phyloP scores from a whole-genome alignment of 257 asterid species.

The Rubia yunnanensis region DNA sequence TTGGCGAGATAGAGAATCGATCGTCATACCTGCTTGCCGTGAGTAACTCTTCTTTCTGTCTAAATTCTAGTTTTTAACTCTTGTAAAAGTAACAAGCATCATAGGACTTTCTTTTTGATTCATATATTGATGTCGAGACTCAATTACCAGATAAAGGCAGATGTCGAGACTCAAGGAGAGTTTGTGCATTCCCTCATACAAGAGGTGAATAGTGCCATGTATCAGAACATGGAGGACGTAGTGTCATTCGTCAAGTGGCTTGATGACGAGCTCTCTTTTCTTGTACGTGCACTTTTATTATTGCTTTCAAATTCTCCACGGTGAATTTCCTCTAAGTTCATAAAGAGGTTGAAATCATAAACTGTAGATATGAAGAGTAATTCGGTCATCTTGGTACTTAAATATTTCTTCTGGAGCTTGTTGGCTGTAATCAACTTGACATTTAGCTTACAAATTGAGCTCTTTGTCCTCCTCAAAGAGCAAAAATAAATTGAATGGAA shows the following conservation, averaged over 20 bases:
- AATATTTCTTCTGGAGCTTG: not conserved
- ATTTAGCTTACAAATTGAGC: not conserved
- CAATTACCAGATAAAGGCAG: slow-evolving; percentile 61
- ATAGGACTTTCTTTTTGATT: not conserved
- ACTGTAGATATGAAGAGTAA: not conserved
- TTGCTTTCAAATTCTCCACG: not conserved
- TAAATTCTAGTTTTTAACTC: not conserved
- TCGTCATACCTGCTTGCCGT: slow-evolving; percentile 89
- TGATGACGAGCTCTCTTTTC: slow-evolving; percentile 90
- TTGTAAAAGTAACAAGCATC: not conserved
- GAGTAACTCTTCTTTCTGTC: slow-evolving; percentile 20
- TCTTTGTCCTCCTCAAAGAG: not conserved
- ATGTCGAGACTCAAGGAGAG: slow-evolving; percentile 92
- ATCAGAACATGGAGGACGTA: slow-evolving; percentile 61
- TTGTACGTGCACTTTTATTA: slow-evolving; percentile 26
- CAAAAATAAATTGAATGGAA: not conserved
- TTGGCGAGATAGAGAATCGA: slow-evolving; percentile 82
- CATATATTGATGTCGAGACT: slow-evolving; percentile 4
- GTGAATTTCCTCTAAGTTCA: not conserved
- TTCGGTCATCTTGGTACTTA: not conserved
- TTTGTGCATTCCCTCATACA: slow-evolving; percentile 68
- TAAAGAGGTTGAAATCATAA: not conserved
- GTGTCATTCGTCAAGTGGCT: slow-evolving; percentile 90
- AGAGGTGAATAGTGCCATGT: slow-evolving; percentile 68
- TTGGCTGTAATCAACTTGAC: not conserved